These are phyloP conservation scores for Candida arabinofermentans DNA, from an alignment of 805 yeast genomes.

Conservation along the genomic window DNA sequence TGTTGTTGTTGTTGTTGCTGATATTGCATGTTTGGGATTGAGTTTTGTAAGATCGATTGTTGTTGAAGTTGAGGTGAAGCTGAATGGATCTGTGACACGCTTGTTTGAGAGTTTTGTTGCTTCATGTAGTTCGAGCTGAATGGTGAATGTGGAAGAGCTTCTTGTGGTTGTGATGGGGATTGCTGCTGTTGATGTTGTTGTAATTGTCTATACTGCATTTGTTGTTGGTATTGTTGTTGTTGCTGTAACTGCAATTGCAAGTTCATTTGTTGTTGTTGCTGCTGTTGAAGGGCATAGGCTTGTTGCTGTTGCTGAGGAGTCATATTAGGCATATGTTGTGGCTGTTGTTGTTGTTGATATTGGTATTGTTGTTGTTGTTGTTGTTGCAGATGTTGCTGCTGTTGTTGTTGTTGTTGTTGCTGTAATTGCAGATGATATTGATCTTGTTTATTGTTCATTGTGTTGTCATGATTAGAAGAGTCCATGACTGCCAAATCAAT, in stretches of 20 bases:
- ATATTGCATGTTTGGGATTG: constrained; percentile 24
- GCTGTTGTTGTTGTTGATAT: no score
- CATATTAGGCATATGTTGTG: neutral
- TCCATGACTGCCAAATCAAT: neutral
- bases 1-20: constrained; percentile 14
- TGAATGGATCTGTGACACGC: constrained; percentile 11
- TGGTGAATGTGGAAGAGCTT: constrained; percentile 9
- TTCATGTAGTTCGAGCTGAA: constrained; percentile 17
- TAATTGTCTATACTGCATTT: constrained; percentile 19
- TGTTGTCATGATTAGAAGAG: neutral
- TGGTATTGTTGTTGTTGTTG: no score
- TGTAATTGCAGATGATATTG: neutral
- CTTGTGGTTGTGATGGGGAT: constrained; percentile 31
- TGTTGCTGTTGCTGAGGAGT: constrained; percentile 1
- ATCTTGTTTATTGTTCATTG: neutral
- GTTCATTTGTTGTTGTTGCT: constrained; percentile 24
- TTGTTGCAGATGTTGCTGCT: no score
- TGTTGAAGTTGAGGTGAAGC: constrained; percentile 14
- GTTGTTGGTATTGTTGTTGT: constrained; percentile 18
- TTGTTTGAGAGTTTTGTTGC: constrained; percentile 21
- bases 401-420: no score
- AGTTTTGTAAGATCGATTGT: constrained; percentile 14
- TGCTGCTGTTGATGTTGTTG: constrained; percentile 32
- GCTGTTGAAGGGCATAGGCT: constrained; percentile 14
- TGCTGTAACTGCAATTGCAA: constrained; percentile 13